These are phyloP conservation scores for Solanum rostratum DNA, from an alignment of 257 asterid species.

Conservation along the genomic window DNA sequence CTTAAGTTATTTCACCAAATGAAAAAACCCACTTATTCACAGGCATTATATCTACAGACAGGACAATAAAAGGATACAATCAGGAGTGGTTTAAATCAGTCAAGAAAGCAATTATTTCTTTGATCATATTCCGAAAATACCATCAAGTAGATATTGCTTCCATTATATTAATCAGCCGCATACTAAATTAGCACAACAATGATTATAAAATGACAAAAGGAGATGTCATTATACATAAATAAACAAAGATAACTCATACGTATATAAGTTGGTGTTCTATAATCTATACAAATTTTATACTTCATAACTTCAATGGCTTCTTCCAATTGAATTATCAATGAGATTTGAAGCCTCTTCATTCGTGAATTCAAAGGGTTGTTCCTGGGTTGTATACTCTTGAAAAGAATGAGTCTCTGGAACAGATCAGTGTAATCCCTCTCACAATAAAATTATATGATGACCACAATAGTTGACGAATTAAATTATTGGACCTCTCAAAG, in stretches of 20 bases:
- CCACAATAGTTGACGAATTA: too few species aligned
- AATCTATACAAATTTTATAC: background rate
- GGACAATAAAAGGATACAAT: background rate
- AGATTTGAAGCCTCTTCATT: constrained; percentile 18
- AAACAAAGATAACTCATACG: background rate
- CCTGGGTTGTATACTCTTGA: too few species aligned
- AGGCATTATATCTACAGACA: background rate
- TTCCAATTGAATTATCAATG: constrained; percentile 32
- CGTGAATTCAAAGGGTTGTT: constrained; percentile 17
- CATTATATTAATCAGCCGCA: constrained; percentile 1
- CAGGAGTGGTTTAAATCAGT: background rate
- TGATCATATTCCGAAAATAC: background rate
- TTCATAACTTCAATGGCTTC: background rate
- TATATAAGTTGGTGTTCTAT: background rate
- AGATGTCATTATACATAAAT: background rate
- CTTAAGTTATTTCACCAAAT: background rate
- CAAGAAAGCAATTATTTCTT: background rate
- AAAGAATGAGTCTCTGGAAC: constrained; percentile 22
- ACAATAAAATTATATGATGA: background rate
- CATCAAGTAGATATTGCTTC: constrained; percentile 11
- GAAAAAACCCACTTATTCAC: background rate
- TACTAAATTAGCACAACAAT: background rate
- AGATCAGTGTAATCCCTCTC: constrained; percentile 2
- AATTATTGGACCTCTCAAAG: too few species aligned
- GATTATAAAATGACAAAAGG: background rate